Evolutionary conservation across 2,329 filamentous ascomycete genomes (phyloP), one percentile per base, ranked within the genome.

Genomic region (Trichoderma cornu-damae): DNA sequence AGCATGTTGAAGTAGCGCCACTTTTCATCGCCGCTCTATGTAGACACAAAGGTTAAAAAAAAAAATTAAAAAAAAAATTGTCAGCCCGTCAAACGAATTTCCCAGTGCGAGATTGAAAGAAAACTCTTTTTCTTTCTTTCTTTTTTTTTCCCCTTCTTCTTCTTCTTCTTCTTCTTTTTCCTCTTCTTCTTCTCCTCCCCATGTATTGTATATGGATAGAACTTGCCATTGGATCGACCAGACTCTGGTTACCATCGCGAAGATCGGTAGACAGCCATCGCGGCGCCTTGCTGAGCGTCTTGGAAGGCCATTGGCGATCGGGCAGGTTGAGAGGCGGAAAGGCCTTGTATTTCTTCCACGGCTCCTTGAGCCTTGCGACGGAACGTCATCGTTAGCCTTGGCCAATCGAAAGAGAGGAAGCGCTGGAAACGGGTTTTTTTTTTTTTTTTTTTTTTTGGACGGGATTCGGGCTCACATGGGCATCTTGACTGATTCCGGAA

Each of bases 1-100:
- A 97, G 84, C 90, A 96, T 95, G 75, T 92, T 86, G 79, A 97
- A 97, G 80, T 92, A 97, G 61, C 81, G 79, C 84, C 88, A 94
- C 77, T 97, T 97, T 79, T 96, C 91, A 48, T 96, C 90, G 64
- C 90, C 90, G 69, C 90, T 94, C 90, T 22, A 18, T 6, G 3
- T 8, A 5, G 26, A n/a, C 3, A 1, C n/a, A 48, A 42, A 18
- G 24, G 35, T 40, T 26, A 53, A 37, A n/a, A n/a, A n/a, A n/a
- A n/a, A n/a, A n/a, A n/a, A n/a, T n/a, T n/a, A n/a, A n/a, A n/a
- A n/a, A n/a, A n/a, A n/a, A n/a, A n/a, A n/a, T n/a, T n/a, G n/a
- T n/a, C n/a, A n/a, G n/a, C n/a, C n/a, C n/a, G n/a, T n/a, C n/a
- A n/a, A n/a, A n/a, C n/a, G n/a, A n/a, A n/a, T n/a, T n/a, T n/a